A percentile compares a stretch with the other conserved stretches of the same genome.
phyloP scores from a whole-genome alignment of 306 rosid genomes.

The Citrullus amarus region DNA sequence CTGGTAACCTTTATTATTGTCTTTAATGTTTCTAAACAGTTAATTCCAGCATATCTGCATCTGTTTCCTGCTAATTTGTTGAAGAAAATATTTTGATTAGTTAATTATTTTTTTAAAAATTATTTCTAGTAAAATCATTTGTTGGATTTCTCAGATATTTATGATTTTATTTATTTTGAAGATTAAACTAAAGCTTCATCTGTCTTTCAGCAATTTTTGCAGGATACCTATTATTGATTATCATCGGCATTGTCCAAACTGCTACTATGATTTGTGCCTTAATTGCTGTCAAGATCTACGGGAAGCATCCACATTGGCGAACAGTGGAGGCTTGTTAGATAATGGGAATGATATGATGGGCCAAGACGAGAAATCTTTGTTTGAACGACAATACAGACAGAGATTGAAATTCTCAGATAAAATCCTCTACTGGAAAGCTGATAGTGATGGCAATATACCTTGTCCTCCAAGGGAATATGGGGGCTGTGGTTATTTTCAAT shows the following conservation, averaged over 20 bases:
- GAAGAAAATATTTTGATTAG: not conserved
- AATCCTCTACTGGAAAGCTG: conserved; percentile 70
- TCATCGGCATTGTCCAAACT: conserved; percentile 76
- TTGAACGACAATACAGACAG: conserved; percentile 29
- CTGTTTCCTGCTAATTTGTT: not conserved
- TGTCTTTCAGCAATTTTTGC: conserved; percentile 72
- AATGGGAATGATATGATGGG: conserved; percentile 7
- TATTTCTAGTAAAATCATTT: not conserved
- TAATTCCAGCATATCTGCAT: not conserved
- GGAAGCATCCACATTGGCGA: conserved; percentile 31
- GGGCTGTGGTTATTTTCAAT: conserved; percentile 66
- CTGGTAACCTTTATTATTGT: conserved; percentile 44
- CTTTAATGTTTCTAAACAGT: not conserved
- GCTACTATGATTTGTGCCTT: conserved; percentile 79
- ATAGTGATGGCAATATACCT: conserved; percentile 56
- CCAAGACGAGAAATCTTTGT: conserved; percentile 23
- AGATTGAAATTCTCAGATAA: conserved; percentile 35
- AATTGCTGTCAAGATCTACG: conserved; percentile 81
- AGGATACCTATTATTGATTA: conserved; percentile 92
- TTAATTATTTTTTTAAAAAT: not conserved
- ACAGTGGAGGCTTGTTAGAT: conserved; percentile 12
- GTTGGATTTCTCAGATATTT: not conserved
- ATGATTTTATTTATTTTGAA: not conserved
- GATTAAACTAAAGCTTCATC: conserved; percentile 1
- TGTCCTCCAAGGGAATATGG: conserved; percentile 89